Conservation (phyloP, 2,329 filamentous ascomycete species). For the Drechslerella dactyloides region DNA sequence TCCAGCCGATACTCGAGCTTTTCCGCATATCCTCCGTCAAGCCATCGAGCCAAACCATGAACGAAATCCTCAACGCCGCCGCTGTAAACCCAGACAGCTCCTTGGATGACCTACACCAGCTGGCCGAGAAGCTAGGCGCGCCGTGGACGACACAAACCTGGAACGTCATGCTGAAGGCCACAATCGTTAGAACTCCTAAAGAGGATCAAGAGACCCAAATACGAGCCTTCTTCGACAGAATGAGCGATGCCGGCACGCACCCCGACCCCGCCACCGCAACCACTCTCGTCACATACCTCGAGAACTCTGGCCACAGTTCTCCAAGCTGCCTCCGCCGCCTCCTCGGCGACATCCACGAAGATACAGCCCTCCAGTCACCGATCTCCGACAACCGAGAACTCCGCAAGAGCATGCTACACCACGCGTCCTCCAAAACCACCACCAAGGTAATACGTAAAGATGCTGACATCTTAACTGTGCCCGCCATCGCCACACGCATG, state of each 20-base stretch:
- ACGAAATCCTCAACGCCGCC: slow-evolving; percentile 51
- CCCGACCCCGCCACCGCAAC: slow-evolving; percentile 52
- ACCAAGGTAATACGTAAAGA: slow-evolving; percentile 27
- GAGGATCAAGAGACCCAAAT: slow-evolving; percentile 35
- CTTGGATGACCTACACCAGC: slow-evolving; percentile 49
- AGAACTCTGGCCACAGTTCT: slow-evolving; percentile 31
- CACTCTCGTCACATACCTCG: slow-evolving; percentile 52
- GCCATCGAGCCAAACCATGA: slow-evolving; percentile 50
- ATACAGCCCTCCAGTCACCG: slow-evolving; percentile 34
- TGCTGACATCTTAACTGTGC: slow-evolving; percentile 15
- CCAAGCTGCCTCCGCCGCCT: slow-evolving; percentile 48
- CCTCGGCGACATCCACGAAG: slow-evolving; percentile 36
- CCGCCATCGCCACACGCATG: slow-evolving; percentile 31
- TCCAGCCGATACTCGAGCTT: slow-evolving; percentile 48
- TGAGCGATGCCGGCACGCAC: slow-evolving; percentile 45
- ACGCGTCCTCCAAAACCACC: slow-evolving; percentile 22
- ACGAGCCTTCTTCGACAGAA: slow-evolving; percentile 45
- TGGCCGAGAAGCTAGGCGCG: slow-evolving; percentile 31
- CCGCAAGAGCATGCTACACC: slow-evolving; percentile 48
- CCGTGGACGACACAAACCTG: slow-evolving; percentile 47
- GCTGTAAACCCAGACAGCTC: slow-evolving; percentile 20
- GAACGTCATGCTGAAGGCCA: slow-evolving; percentile 53
- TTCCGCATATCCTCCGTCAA: slow-evolving; percentile 50
- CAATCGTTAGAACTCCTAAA: slow-evolving; percentile 24
- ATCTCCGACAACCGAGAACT: slow-evolving; percentile 47